Conservation (phyloP, 371 early-diverging fungal genomes). For the Syncephalis plumigaleata region DNA sequence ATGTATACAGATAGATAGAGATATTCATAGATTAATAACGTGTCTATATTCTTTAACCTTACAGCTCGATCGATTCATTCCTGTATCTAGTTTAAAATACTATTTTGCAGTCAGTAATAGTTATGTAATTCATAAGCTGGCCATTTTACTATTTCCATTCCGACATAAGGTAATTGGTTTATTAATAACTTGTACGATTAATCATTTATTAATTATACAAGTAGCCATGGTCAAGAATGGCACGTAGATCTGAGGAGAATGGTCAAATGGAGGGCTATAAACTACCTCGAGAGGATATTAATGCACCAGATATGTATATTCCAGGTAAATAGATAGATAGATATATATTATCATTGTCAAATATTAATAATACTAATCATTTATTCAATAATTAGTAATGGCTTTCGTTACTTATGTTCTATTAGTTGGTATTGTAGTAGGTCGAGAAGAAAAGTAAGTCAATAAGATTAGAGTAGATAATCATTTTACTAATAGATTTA, state of each 20-base stretch:
- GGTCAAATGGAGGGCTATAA: constrained; percentile 76
- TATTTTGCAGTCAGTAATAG: constrained; percentile 95
- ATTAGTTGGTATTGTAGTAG: constrained; percentile 61
- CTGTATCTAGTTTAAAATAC: constrained; percentile 67
- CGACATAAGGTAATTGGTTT: constrained; percentile 54
- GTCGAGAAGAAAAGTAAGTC: constrained; percentile 28
- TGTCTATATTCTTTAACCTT: not conserved
- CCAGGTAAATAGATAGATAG: constrained; percentile 56
- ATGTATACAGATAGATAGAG: too few species aligned
- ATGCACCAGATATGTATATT: constrained; percentile 96
- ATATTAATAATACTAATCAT: not conserved
- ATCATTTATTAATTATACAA: not conserved
- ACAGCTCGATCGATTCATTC: constrained; percentile 70
- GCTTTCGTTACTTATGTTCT: constrained; percentile 88
- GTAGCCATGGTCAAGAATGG: constrained; percentile 65
- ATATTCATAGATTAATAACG: too few species aligned
- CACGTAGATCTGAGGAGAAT: constrained; percentile 55
- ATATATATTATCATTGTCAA: too few species aligned
- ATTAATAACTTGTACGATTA: not conserved
- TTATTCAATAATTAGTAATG: constrained; percentile 52
- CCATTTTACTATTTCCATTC: constrained; percentile 88
- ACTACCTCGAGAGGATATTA: constrained; percentile 79
- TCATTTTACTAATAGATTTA: not conserved
- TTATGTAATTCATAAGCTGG: constrained; percentile 81
- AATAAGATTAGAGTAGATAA: not conserved